Base-by-base conservation (phyloP, 208 protist genomes). In the Sergeia podlipaevii region DNA sequence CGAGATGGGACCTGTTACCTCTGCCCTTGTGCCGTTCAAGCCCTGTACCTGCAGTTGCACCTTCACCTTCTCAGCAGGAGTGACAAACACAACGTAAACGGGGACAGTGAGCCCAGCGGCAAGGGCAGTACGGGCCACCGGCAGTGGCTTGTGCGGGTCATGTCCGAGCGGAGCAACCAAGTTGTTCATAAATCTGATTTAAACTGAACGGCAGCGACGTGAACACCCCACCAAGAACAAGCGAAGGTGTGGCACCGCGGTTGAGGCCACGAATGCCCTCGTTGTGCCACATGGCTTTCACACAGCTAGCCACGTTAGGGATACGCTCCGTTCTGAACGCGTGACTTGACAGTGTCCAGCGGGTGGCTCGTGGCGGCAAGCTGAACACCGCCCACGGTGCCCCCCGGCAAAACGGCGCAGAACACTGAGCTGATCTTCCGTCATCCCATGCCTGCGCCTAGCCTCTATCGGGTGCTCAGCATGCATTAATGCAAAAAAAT, bases 321-420 rank as follows among this genome's bases (percentile, higher is more conserved):
- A 77, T n/a, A 82, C 37, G 84, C 42, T 23, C 82, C 77, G 43
- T 73, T 69, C 52, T 90, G 82, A 29, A 90, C 60, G 11, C 77
- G 77, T n/a, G 71, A 77, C 52, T 90, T 90, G 45, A 90, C 66
- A 8, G 77, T 86, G 39, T 90, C 82, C 37, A 90, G 73, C 2
- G 82, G 82, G 61, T 90, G 74, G 44, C 74, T 80, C 15, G 56
- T 64, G 30, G 60, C 58, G 2, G 82, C 82, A 69, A 84, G 82
- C 60, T 84, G 45, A 23, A 86, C 60, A 4, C 82, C 82, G 24
- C 77, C 74, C 0, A 84, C 46, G 24, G 77, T 84, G 42, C 82
- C 82, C n/a, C 0, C 77, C 82, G 6, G 70, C 21, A 30, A 90
- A 55, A 4, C 70, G 74, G 13, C 77, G 74, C 28, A 78, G 34